These are phyloP conservation scores for Rhazya stricta DNA, from an alignment of 257 asterid species.

Conservation along the genomic window DNA sequence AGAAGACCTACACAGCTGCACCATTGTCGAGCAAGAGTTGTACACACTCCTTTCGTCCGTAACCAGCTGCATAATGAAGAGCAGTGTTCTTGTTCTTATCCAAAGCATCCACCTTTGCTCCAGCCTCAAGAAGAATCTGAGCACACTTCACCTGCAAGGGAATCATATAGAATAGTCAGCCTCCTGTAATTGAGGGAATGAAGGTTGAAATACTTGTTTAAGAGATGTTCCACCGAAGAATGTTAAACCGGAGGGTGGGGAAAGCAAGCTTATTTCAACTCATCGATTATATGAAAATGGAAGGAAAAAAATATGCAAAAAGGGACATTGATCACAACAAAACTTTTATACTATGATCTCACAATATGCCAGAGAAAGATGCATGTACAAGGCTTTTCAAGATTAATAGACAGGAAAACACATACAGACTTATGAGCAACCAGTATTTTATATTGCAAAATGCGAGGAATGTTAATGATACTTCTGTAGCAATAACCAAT, in stretches of 20 bases:
- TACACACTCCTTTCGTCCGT: constrained; percentile 94
- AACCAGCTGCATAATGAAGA: constrained; percentile 98
- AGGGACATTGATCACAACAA: neutral
- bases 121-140: constrained; percentile 89
- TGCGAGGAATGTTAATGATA: neutral
- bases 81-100: constrained; percentile 98
- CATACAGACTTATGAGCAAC: neutral
- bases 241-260: neutral
- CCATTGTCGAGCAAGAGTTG: constrained; percentile 88
- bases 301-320: neutral
- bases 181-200: constrained; percentile 8
- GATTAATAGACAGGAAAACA: neutral
- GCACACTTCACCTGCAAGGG: constrained; percentile 73
- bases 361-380: neutral
- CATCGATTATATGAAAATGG: neutral
- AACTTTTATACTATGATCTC: neutral
- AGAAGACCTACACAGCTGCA: constrained; percentile 85
- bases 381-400: neutral
- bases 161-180: constrained; percentile 5
- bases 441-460: neutral
- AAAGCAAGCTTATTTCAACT: neutral
- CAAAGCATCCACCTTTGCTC: constrained; percentile 88
- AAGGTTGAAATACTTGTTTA: neutral
- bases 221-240: neutral
- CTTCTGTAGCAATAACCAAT: neutral